Conservation (phyloP, 768 basidiomycete genomes). For the Boletus sp. region DNA sequence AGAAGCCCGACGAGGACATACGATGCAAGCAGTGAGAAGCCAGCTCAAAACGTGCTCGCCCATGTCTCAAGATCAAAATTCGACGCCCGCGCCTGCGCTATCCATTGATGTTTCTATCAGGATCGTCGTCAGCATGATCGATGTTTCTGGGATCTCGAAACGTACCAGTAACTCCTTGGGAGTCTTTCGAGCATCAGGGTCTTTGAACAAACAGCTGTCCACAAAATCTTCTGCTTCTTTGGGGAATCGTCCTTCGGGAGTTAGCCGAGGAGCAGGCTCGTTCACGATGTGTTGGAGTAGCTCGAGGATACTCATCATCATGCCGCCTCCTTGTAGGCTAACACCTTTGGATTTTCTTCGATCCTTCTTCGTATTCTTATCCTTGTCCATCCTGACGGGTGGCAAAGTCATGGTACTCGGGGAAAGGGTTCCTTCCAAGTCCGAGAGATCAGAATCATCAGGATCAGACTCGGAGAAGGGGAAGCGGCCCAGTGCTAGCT, state of each 20-base stretch:
- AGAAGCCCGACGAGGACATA: conserved; percentile 6
- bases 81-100: conserved; percentile 58
- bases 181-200: conserved; percentile 77
- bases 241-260: conserved; percentile 71
- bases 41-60: conserved; percentile 67
- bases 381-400: conserved; percentile 36
- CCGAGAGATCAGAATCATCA: conserved; percentile 75
- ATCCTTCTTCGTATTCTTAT: conserved; percentile 62
- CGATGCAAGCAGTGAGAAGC: conserved; percentile 15
- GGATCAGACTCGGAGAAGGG: conserved; percentile 85
- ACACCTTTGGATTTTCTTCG: conserved; percentile 91
- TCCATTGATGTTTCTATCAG: conserved; percentile 72
- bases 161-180: conserved; percentile 83
- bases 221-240: conserved; percentile 80
- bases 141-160: neutral
- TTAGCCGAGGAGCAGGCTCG: conserved; percentile 90
- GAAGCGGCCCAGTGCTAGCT: conserved; percentile 95
- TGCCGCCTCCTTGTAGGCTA: conserved; percentile 88
- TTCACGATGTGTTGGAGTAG: conserved; percentile 97
- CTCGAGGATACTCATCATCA: conserved; percentile 98
- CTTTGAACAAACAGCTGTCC: conserved; percentile 87
- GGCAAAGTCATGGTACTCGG: conserved; percentile 56
- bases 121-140: conserved; percentile 9
- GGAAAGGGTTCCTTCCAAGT: conserved; percentile 78
- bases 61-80: conserved; percentile 75